A percentile compares a stretch with the other conserved stretches of the same genome.
Evolutionary conservation across 306 rosid genomes (phyloP).

Genomic region (Carpinus fangiana): DNA sequence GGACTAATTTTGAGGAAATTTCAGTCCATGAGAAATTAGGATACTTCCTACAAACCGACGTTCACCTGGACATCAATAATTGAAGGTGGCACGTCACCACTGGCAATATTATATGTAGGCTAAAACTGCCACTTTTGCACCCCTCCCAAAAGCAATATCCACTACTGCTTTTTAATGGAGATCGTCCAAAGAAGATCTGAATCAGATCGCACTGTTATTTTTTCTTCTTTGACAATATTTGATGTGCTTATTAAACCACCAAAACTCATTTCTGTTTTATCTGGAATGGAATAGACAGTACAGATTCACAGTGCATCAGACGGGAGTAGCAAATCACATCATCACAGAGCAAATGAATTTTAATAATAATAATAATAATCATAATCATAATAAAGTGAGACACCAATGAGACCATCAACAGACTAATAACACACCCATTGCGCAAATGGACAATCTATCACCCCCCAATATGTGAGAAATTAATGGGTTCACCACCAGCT

Average conservation of each 20-base stretch:
- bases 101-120: background rate
- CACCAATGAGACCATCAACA: background rate
- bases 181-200: slow-evolving; percentile 96
- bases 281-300: slow-evolving; percentile 63
- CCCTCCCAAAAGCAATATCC: slow-evolving; percentile 21
- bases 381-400: background rate
- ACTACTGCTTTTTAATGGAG: slow-evolving; percentile 58
- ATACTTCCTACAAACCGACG: background rate
- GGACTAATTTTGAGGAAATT: too few species aligned
- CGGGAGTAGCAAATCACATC: slow-evolving; percentile 12
- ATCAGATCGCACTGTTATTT: slow-evolving; percentile 76
- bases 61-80: slow-evolving; percentile 14
- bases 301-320: slow-evolving; percentile 23
- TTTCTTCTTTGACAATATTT: slow-evolving; percentile 66
- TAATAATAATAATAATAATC: background rate
- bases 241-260: slow-evolving; percentile 93
- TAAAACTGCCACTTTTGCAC: background rate
- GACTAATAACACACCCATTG: background rate
- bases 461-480: background rate
- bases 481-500: background rate
- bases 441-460: background rate
- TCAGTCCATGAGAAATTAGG: background rate
- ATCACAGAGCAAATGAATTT: background rate
- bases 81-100: slow-evolving; percentile 8
- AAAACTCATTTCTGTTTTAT: slow-evolving; percentile 67